phyloP scores from a whole-genome alignment of 2,329 filamentous ascomycete genomes.

The Byssochlamys sp. region DNA sequence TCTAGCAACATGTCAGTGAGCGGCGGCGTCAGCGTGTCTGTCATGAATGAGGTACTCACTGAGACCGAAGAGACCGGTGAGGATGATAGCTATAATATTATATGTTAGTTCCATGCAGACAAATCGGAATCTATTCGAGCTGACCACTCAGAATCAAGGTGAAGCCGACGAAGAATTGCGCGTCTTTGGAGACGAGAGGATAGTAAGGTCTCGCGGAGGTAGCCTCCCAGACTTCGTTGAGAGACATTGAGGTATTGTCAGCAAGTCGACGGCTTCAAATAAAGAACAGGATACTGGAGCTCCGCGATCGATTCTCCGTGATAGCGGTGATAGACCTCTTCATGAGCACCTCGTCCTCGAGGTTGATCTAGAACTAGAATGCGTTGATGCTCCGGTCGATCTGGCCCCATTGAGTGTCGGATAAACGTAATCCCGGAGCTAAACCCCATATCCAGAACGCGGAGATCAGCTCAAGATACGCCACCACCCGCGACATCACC shows the following conservation, averaged over 20 bases:
- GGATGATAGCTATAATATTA: conserved; percentile 45
- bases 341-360: background rate
- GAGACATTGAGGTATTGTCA: conserved; percentile 42
- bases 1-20: conserved; percentile 44
- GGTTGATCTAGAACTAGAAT: background rate
- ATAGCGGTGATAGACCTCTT: background rate
- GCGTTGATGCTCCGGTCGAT: conserved; percentile 10
- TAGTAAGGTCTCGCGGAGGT: conserved; percentile 77
- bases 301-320: background rate
- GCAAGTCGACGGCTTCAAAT: background rate
- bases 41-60: conserved; percentile 49
- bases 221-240: conserved; percentile 88
- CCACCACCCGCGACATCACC: conserved; percentile 1
- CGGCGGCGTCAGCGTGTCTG: background rate
- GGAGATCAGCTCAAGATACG: conserved; percentile 7
- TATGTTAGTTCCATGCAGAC: background rate
- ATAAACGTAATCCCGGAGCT: conserved; percentile 14
- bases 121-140: conserved; percentile 5
- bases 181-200: conserved; percentile 68
- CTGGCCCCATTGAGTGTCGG: conserved; percentile 15
- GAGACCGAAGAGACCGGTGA: conserved; percentile 73
- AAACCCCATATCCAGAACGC: conserved; percentile 11
- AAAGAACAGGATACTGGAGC: background rate
- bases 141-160: conserved; percentile 59
- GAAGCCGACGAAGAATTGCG: conserved; percentile 75